Base-by-base conservation (phyloP, 176 grass and related monocot species). In the Thinopyrum elongatum region DNA sequence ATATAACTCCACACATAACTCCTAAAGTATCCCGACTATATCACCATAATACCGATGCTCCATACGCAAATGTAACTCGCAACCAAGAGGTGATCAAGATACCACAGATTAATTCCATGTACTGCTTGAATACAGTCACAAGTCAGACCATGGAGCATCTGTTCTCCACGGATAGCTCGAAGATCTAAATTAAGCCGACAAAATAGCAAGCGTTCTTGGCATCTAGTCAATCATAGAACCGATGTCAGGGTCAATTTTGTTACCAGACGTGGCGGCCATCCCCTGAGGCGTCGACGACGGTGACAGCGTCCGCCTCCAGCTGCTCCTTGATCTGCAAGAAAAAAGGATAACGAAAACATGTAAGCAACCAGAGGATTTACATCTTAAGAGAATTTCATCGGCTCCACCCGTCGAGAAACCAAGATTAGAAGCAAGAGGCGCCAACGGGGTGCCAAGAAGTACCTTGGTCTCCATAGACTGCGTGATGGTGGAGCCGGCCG, bases 251-350 rank as follows among this genome's bases (percentile, higher is more conserved):
- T 27, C 10, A 25, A 77, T 53, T 49, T 2, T 69, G 30, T 77
- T 85, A 63, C 83, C 85, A 84, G 77, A 95, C 90, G 49, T 95
- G 93, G 44, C 93, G 93, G 23, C 93, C 88, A 31, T 95, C 93
- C n/a, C 93, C 93, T 12, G 89, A 95, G 17, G 93, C 16, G 38
- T 95, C 93, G 9, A 90, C 19, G 57, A 95, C 93, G 7, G 84
- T 74, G 19, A 95, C 93, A 4, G 36, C n/a, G 78, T 95, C 90
- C 12, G 90, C 93, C 62, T 95, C 88, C 39, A 95, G 83, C 84
- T 92, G 93, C 80, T 88, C 88, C 88, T 95, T 90, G 70, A 95
- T 95, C 93, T 94, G 79, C 65, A 73, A 67, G 66, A 53, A 82
- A 46, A 35, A 70, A 80, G 19, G 76, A 14, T 10, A 49, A 70